Evolutionary conservation across 768 basidiomycete genomes (phyloP).

Genomic region (Trametes cubensis): DNA sequence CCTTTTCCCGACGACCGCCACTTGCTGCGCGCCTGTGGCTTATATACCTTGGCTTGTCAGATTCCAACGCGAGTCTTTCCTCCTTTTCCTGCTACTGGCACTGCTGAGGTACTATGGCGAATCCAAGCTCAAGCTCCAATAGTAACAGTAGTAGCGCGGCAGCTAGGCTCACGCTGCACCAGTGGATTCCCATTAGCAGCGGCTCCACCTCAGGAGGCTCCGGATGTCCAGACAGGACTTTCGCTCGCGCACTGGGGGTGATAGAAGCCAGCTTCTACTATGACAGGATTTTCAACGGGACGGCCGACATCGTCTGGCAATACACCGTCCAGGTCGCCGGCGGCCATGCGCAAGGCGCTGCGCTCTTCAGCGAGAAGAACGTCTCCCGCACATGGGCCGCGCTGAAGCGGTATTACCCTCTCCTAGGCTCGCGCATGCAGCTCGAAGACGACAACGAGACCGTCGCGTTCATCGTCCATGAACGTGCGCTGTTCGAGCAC

Average conservation of each 20-base stretch:
- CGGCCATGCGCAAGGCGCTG: conserved; percentile 4
- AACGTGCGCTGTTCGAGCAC: conserved; percentile 37
- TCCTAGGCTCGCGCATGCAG: conserved; percentile 48
- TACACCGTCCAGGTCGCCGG: conserved; percentile 35
- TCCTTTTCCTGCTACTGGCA: too few species aligned
- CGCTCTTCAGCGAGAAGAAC: conserved; percentile 38
- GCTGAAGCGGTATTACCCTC: conserved; percentile 52
- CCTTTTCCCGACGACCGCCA: too few species aligned
- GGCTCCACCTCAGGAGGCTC: neutral
- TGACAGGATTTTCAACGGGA: conserved; percentile 32
- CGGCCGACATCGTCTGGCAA: conserved; percentile 46
- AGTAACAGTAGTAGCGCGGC: too few species aligned
- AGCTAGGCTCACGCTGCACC: neutral
- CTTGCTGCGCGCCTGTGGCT: too few species aligned
- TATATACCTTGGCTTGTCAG: too few species aligned
- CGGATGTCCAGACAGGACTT: conserved; percentile 20
- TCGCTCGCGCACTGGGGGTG: conserved; percentile 26
- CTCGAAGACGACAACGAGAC: conserved; percentile 31
- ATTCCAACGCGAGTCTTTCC: too few species aligned
- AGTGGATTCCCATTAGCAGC: conserved; percentile 19
- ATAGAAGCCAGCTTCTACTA: conserved; percentile 30
- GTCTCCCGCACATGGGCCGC: conserved; percentile 47
- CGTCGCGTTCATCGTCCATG: conserved; percentile 47
- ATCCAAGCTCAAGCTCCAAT: too few species aligned
- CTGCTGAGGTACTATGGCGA: too few species aligned